These are phyloP conservation scores for Penicillium maclennaniae DNA, from an alignment of 495 filamentous ascomycete genomes.

Conservation along the genomic window DNA sequence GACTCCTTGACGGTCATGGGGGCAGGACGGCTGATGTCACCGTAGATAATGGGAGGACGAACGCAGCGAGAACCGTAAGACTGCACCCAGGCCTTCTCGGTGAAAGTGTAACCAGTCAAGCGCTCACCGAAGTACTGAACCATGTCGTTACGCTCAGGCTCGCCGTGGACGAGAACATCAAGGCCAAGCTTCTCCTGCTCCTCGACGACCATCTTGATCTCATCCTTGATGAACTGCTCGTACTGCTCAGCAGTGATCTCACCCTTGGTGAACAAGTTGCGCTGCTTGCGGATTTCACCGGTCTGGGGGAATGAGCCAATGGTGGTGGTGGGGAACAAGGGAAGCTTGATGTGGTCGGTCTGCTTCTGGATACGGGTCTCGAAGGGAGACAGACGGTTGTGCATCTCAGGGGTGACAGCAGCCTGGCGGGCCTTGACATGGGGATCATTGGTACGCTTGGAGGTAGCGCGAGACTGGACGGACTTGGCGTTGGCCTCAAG, in stretches of 20 bases:
- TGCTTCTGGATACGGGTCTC: slow-evolving; percentile 76
- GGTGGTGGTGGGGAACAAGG: slow-evolving; percentile 96
- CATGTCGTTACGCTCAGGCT: slow-evolving; percentile 99
- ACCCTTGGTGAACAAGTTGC: slow-evolving; percentile 97
- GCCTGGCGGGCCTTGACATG: slow-evolving; percentile 92
- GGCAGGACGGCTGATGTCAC: slow-evolving; percentile 91
- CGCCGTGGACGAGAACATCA: slow-evolving; percentile 95
- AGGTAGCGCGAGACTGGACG: slow-evolving; percentile 80
- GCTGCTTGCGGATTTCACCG: slow-evolving; percentile 90
- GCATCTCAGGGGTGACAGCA: slow-evolving; percentile 74
- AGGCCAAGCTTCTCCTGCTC: slow-evolving; percentile 97
- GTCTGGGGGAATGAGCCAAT: slow-evolving; percentile 99
- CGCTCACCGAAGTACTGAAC: slow-evolving; percentile 99
- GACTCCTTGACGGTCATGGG: slow-evolving; percentile 99
- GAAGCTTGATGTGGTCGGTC: slow-evolving; percentile 82
- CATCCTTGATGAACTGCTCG: slow-evolving; percentile 97
- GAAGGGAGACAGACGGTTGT: slow-evolving; percentile 90
- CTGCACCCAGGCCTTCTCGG: slow-evolving; percentile 98
- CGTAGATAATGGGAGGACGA: slow-evolving; percentile 94
- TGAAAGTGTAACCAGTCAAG: slow-evolving; percentile 95
- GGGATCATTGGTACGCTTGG: slow-evolving; percentile 92
- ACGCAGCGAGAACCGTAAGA: slow-evolving; percentile 97
- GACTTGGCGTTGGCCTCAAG: slow-evolving; percentile 94
- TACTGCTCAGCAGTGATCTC: slow-evolving; percentile 90
- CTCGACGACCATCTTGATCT: slow-evolving; percentile 88